A percentile compares a stretch with the other conserved stretches of the same genome.
Conservation (phyloP, 164 flowering plant species). For the Stephania cephalantha region DNA sequence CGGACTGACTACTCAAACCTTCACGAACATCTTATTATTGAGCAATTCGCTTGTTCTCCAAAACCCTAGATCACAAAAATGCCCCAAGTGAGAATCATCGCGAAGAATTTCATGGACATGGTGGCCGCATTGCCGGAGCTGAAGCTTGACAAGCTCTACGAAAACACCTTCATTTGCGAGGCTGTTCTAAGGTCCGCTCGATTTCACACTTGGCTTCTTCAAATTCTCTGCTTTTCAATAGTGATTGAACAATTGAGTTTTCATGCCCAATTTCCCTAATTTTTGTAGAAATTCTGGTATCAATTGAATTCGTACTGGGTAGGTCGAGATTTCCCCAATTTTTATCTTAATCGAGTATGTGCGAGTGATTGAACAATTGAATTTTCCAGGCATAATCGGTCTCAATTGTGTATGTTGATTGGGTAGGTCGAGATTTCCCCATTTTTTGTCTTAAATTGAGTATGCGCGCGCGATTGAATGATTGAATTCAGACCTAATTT, state of each 20-base stretch:
- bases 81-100: constrained; percentile 91
- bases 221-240: background rate
- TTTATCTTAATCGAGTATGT: too few relatives aligned
- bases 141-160: constrained; percentile 80
- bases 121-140: constrained; percentile 79
- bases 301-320: background rate
- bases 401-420: background rate
- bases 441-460: background rate
- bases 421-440: background rate
- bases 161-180: constrained; percentile 82
- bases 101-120: constrained; percentile 98
- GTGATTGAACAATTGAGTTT: background rate
- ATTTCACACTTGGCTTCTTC: background rate
- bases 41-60: too few relatives aligned
- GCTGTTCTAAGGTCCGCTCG: constrained; percentile 75
- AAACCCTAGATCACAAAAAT: constrained; percentile 22
- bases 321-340: too few relatives aligned
- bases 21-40: too few relatives aligned
- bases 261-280: background rate
- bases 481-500: too few relatives aligned
- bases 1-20: too few relatives aligned
- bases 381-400: background rate
- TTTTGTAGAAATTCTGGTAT: background rate
- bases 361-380: too few relatives aligned
- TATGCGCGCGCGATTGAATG: background rate